Base-by-base conservation (phyloP, 768 basidiomycete genomes). In the Phaffia tasmanica region DNA sequence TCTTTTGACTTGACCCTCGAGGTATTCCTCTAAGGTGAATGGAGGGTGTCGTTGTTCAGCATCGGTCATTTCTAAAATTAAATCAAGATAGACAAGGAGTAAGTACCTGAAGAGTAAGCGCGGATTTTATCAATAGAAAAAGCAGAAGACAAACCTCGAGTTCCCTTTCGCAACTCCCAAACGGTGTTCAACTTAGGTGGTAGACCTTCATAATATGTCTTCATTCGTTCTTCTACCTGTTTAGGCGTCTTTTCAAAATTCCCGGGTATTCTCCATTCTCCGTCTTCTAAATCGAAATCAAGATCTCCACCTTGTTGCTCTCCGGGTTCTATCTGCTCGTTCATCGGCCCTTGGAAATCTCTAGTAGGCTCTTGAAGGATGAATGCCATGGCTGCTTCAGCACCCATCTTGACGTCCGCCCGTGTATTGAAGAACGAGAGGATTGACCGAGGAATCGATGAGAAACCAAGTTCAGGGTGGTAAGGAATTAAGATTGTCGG, bases 371-470 rank as follows among this genome's bases (percentile, higher is more conserved):
- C 11, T 32, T n/a, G 21, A 18, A 69, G 63, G 55, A 69, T 63
- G 67, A 69, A 63, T 1, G 67, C 62, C n/a, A 69, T n/a, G 16
- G 67, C 67, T 1, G 67, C 67, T 48, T 69, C 67, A 32, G 47
- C 67, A 30, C 62, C 67, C 15, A 69, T 18, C 16, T 53, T 49
- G 47, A 57, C 55, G 1, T 69, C 35, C 7, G 27, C 57, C 7
- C 47, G 25, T 11, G 56, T 59, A 57, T 64, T 63, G 67, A 69
- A 69, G 48, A 57, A 69, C 19, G 46, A 35, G n/a, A 30, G 53
- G 63, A 69, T 69, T 57, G 67, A 59, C 35, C 62, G 62, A n/a
- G 67, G 67, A 63, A 69, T 64, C 46, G 62, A 64, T 35, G 57
- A 14, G 67, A 69, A 69, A 9, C 67, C 67, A 8, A 69, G 49